A percentile compares a stretch with the other conserved stretches of the same genome.
phyloP scores from a whole-genome alignment of 2,329 filamentous ascomycete genomes.

The Lasiodiplodia sp. region DNA sequence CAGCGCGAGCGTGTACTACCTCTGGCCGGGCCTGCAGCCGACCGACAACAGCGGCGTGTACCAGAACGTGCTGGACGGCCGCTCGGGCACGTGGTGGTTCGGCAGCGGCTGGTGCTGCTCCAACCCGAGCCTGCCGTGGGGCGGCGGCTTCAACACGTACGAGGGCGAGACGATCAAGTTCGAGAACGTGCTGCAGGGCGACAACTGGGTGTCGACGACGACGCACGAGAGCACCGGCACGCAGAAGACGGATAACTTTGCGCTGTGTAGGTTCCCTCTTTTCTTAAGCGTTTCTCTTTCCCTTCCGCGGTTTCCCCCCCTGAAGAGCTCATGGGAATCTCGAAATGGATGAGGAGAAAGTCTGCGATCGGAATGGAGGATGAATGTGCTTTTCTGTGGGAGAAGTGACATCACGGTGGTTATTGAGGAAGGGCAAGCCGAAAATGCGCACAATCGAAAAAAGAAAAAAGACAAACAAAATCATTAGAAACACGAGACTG shows the following conservation, averaged over 20 bases:
- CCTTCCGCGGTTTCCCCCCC: no score
- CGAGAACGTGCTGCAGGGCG: slow-evolving; percentile 36
- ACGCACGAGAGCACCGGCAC: slow-evolving; percentile 39
- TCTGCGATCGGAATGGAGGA: no score
- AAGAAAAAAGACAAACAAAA: neutral
- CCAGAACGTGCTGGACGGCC: slow-evolving; percentile 52
- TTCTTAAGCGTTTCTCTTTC: neutral
- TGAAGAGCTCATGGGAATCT: neutral
- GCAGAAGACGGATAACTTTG: slow-evolving; percentile 44
- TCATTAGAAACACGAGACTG: neutral
- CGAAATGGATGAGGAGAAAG: neutral
- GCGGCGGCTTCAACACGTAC: slow-evolving; percentile 49
- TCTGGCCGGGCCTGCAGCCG: slow-evolving; percentile 53
- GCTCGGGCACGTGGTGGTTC: slow-evolving; percentile 52
- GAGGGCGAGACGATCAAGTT: slow-evolving; percentile 45
- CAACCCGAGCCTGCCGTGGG: slow-evolving; percentile 49
- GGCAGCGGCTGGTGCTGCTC: slow-evolving; percentile 52
- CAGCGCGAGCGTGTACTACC: slow-evolving; percentile 49
- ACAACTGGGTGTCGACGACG: slow-evolving; percentile 41
- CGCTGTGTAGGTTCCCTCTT: slow-evolving; percentile 36
- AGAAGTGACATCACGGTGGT: no score
- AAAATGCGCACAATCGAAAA: neutral
- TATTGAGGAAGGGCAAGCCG: neutral
- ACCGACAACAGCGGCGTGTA: slow-evolving; percentile 52
- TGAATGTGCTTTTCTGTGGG: no score